These are phyloP conservation scores for Pyrus betulifolia DNA, from an alignment of 306 rosid species.

Conservation along the genomic window DNA sequence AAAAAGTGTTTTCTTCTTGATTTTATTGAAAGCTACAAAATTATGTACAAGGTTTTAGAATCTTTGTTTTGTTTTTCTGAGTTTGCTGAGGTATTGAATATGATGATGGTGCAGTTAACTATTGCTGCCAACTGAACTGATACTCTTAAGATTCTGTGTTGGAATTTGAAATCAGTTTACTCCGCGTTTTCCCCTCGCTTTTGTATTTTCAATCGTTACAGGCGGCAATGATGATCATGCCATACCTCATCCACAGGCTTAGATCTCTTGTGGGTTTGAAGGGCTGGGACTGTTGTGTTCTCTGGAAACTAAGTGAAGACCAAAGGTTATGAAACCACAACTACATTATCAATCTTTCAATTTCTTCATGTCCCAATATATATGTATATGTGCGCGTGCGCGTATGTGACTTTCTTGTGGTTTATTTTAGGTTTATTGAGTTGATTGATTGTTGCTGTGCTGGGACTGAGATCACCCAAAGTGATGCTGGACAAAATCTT, in stretches of 20 bases:
- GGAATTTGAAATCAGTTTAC: background rate
- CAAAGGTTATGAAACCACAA: conserved; percentile 41
- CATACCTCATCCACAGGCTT: conserved; percentile 46
- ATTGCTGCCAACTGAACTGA: conserved; percentile 30
- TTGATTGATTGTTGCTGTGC: conserved; percentile 70
- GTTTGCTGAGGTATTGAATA: conserved; percentile 3
- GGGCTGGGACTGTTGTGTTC: conserved; percentile 69
- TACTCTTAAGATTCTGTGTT: background rate
- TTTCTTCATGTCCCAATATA: background rate
- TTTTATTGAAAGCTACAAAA: background rate
- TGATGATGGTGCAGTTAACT: conserved; percentile 47
- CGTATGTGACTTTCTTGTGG: background rate
- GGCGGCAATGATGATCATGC: conserved; percentile 34
- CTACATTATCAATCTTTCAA: background rate
- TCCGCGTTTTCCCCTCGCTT: background rate
- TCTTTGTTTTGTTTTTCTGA: background rate
- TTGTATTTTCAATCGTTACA: conserved; percentile 14
- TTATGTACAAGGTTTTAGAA: background rate
- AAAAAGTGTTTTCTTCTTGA: background rate
- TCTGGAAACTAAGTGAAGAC: conserved; percentile 70
- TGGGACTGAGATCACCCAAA: conserved; percentile 45
- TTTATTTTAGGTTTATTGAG: conserved; percentile 47
- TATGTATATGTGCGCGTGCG: background rate
- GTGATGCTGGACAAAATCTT: conserved; percentile 39
- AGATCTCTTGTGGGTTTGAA: conserved; percentile 64